Base-by-base conservation (phyloP, 73 alveolate species). In the Paramecium sonneborni region DNA sequence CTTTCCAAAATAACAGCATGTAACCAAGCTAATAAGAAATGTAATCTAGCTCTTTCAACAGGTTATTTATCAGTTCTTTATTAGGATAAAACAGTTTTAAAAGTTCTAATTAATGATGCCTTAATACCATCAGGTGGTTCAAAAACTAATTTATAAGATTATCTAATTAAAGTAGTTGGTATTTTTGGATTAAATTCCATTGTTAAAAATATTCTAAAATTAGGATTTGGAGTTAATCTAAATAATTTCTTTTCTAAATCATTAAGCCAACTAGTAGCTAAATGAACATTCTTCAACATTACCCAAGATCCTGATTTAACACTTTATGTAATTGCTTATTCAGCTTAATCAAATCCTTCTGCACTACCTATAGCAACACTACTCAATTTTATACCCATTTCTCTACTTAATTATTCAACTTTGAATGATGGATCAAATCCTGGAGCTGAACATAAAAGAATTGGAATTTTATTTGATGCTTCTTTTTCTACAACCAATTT, bases 111-210 rank as follows among this genome's bases (percentile, higher is more conserved):
- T 39, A 98, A 95, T 9, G 97, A 94, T 46, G 99, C 99, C 87
- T 97, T 97, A 52, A 98, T 98, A 24, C 99, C 99, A n/a, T 98
- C 95, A 1, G 99, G 99, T 4, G 99, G 99, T 95, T 99, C 99
- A 86, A 99, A 99, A 84, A 99, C 99, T 37, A 97, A 95, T 28
- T 94, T 98, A 85, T 97, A 95, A 11, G 99, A 98, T 76, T 97
- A 94, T 74, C 99, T 96, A 46, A 99, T 88, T 21, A 99, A 94
- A 67, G 99, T 98, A 4, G 99, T 93, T 11, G 99, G 99, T 26
- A 98, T 98, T 93, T 97, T 98, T 11, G 99, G 99, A 88, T 98
- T 98, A 92, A 99, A 93, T 95, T 98, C 99, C 99, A 99, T 98
- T 9, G 99, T 98, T 93, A 99, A 92, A 97, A 99, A 98, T n/a